Evolutionary conservation across 2,329 filamentous ascomycete genomes (phyloP).

Genomic region (Epichloe sibirici): DNA sequence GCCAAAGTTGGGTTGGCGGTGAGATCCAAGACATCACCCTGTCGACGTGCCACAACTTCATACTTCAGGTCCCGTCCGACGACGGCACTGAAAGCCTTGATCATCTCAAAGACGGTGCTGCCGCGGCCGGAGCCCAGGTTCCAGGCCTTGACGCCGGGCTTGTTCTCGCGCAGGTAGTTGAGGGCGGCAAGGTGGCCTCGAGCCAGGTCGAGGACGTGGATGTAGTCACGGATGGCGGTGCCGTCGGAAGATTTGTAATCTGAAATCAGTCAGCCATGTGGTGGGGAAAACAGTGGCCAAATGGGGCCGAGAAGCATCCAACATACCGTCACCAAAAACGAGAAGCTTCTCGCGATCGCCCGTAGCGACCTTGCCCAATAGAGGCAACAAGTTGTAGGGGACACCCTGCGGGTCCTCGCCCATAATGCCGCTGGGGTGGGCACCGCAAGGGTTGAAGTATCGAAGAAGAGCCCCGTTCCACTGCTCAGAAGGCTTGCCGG

Average conservation of each 20-base stretch:
- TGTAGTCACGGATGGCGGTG: constrained; percentile 94
- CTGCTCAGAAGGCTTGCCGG: constrained; percentile 60
- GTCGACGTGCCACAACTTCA: constrained; percentile 68
- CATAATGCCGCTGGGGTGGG: constrained; percentile 93
- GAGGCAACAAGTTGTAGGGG: constrained; percentile 87
- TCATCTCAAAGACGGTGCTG: constrained; percentile 93
- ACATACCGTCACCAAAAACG: constrained; percentile 82
- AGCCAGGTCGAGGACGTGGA: constrained; percentile 86
- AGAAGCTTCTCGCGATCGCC: constrained; percentile 89
- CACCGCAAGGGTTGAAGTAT: constrained; percentile 96
- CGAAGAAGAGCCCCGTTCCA: constrained; percentile 90
- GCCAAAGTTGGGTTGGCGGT: constrained; percentile 84
- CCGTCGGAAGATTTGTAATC: constrained; percentile 87
- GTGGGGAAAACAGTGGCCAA: not conserved
- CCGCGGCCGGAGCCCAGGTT: constrained; percentile 91
- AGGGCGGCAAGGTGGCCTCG: constrained; percentile 79
- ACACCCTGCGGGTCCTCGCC: constrained; percentile 94
- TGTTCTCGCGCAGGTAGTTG: constrained; percentile 72
- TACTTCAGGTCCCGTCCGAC: constrained; percentile 81
- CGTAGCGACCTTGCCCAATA: constrained; percentile 90
- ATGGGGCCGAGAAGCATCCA: not conserved
- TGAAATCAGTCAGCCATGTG: constrained; percentile 24
- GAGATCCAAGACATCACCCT: constrained; percentile 86
- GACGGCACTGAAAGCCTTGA: constrained; percentile 81
- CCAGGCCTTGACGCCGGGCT: constrained; percentile 89